Percentiles rank a stretch among this genome's conserved stretches.
phyloP scores from a whole-genome alignment of 352 stramenopile species.

The Phytopythium delawarense region DNA sequence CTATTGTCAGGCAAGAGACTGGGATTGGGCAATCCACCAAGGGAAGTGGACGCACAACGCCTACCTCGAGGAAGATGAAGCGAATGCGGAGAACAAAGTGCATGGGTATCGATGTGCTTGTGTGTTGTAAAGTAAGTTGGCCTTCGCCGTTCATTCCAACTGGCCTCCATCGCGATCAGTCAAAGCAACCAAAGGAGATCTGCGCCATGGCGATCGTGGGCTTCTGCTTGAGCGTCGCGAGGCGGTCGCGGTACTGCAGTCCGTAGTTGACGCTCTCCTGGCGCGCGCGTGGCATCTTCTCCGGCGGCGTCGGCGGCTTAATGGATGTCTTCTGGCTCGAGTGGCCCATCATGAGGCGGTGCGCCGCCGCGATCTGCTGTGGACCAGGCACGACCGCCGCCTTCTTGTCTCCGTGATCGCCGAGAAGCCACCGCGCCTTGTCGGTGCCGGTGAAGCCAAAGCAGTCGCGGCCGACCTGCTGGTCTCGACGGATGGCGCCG shows the following conservation, averaged over 20 bases:
- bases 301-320: conserved; percentile 66
- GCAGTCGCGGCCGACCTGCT: conserved; percentile 57
- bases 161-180: not conserved
- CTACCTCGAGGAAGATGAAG: not conserved
- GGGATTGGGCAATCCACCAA: not conserved
- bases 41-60: not conserved
- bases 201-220: conserved; percentile 71
- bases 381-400: conserved; percentile 53
- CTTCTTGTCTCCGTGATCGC: conserved; percentile 49
- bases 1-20: not conserved
- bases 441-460: conserved; percentile 79
- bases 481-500: conserved; percentile 47
- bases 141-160: not conserved
- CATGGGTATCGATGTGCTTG: not conserved
- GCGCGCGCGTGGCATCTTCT: conserved; percentile 31
- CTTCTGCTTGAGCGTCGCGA: conserved; percentile 73
- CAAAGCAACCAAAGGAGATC: conserved; percentile 60
- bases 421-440: conserved; percentile 52
- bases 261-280: conserved; percentile 68
- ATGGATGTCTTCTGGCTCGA: conserved; percentile 79
- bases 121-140: conserved; percentile 6
- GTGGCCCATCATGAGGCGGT: conserved; percentile 80
- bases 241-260: conserved; percentile 71
- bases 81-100: not conserved
- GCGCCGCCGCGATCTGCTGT: conserved; percentile 70